Evolutionary conservation across 2,329 filamentous ascomycete species (phyloP).

Genomic region (Calonectria fujianensis): DNA sequence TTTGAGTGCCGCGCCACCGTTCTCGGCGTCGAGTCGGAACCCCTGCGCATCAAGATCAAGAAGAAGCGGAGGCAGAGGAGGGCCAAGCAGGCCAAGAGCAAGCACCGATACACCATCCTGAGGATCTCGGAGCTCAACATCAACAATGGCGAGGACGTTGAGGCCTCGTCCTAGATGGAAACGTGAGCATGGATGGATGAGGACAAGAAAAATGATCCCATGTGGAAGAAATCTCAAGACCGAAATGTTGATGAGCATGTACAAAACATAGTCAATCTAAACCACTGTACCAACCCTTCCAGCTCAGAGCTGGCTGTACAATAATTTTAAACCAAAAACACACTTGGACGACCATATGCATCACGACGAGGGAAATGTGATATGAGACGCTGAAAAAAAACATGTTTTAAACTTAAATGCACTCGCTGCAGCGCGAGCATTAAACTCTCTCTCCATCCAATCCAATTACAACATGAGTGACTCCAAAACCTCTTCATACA

Average conservation of each 20-base stretch:
- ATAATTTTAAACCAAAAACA: conserved; percentile 51
- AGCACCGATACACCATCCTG: conserved; percentile 92
- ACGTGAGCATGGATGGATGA: neutral
- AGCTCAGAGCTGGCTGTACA: conserved; percentile 56
- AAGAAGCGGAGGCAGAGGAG: conserved; percentile 86
- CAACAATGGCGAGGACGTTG: conserved; percentile 65
- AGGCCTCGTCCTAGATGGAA: conserved; percentile 46
- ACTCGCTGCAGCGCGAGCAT: conserved; percentile 43
- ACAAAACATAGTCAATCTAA: conserved; percentile 50
- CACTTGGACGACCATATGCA: conserved; percentile 42
- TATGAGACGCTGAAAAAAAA: conserved; percentile 43
- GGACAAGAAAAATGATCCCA: conserved; percentile 33
- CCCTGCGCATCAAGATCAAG: conserved; percentile 85
- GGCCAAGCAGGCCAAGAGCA: conserved; percentile 86
- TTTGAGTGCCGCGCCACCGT: conserved; percentile 92
- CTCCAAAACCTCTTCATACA: conserved; percentile 44
- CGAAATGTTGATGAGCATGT: conserved; percentile 46
- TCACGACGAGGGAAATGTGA: conserved; percentile 14
- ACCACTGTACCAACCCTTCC: conserved; percentile 54
- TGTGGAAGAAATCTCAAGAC: conserved; percentile 36
- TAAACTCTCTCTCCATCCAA: conserved; percentile 39
- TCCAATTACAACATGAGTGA: conserved; percentile 41
- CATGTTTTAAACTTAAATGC: conserved; percentile 46
- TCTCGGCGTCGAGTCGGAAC: conserved; percentile 88
- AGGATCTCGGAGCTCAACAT: conserved; percentile 88